Conservation (phyloP, 441 rosid species). For the Erodium moschatum region DNA sequence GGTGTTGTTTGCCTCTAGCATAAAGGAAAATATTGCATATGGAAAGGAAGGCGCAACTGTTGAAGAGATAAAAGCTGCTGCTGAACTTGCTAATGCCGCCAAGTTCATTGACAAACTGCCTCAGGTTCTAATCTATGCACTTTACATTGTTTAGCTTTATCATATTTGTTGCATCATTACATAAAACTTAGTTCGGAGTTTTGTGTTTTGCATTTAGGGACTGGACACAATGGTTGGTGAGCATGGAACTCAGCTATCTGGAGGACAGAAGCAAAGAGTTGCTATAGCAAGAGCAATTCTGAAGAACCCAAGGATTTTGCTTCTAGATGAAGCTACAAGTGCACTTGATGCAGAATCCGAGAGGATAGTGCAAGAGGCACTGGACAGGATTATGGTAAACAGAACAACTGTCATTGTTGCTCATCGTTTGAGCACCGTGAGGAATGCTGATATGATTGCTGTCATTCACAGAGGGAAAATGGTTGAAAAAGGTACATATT, state of each 20-base stretch:
- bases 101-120: constrained; percentile 61
- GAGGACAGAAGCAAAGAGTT: constrained; percentile 77
- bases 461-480: constrained; percentile 59
- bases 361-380: constrained; percentile 57
- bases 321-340: constrained; percentile 72
- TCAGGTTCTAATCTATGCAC: constrained; percentile 28
- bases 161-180: background rate
- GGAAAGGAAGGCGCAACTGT: constrained; percentile 54
- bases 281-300: constrained; percentile 76
- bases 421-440: constrained; percentile 63
- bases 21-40: constrained; percentile 58
- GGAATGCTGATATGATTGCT: constrained; percentile 54
- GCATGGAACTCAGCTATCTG: constrained; percentile 65
- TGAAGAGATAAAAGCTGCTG: constrained; percentile 51
- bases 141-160: background rate
- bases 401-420: constrained; percentile 69
- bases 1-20: constrained; percentile 45
- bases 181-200: background rate
- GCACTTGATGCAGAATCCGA: constrained; percentile 72
- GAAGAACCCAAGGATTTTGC: constrained; percentile 56
- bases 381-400: constrained; percentile 44
- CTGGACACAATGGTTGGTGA: constrained; percentile 73
- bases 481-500: constrained; percentile 46
- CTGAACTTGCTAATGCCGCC: constrained; percentile 59
- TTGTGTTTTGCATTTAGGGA: constrained; percentile 22